Percentiles rank a stretch among this genome's conserved stretches.
These are phyloP conservation scores for Exsudoporus frostii DNA, from an alignment of 768 basidiomycete genomes.

Conservation along the genomic window DNA sequence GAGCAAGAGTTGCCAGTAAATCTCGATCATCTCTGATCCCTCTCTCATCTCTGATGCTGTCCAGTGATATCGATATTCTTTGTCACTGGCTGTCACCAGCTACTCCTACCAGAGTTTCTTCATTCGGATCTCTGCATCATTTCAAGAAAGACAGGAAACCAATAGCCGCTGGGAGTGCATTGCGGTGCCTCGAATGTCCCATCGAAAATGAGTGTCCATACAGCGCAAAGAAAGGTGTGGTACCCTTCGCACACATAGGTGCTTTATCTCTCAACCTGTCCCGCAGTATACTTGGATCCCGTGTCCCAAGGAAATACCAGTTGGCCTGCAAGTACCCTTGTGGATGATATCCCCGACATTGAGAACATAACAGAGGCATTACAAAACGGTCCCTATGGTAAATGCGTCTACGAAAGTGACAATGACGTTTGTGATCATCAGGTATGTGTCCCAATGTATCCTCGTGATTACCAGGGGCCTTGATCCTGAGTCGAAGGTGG, in stretches of 20 bases:
- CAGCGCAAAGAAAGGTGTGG: conserved; percentile 79
- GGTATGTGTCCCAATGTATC: conserved; percentile 25
- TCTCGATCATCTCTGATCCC: conserved; percentile 5
- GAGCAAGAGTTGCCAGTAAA: conserved; percentile 90
- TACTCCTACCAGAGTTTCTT: conserved; percentile 66
- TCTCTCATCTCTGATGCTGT: conserved; percentile 2
- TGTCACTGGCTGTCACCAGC: conserved; percentile 74
- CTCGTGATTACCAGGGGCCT: neutral
- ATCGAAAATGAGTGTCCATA: conserved; percentile 74
- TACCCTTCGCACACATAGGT: neutral
- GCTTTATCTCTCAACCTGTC: neutral
- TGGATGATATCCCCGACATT: conserved; percentile 83
- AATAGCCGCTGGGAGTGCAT: conserved; percentile 57
- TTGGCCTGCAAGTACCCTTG: conserved; percentile 69
- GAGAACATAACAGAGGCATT: conserved; percentile 79
- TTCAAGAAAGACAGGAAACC: conserved; percentile 78
- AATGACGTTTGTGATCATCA: conserved; percentile 93
- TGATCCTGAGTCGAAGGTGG: conserved; percentile 45
- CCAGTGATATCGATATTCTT: conserved; percentile 81
- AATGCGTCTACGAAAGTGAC: conserved; percentile 78
- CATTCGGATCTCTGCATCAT: conserved; percentile 83
- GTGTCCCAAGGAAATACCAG: conserved; percentile 42
- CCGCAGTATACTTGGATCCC: conserved; percentile 77
- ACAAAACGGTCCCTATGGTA: conserved; percentile 68
- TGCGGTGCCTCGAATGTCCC: conserved; percentile 75